Evolutionary conservation across 2,329 filamentous ascomycete genomes (phyloP).

Genomic region (Pyricularia grisea): DNA sequence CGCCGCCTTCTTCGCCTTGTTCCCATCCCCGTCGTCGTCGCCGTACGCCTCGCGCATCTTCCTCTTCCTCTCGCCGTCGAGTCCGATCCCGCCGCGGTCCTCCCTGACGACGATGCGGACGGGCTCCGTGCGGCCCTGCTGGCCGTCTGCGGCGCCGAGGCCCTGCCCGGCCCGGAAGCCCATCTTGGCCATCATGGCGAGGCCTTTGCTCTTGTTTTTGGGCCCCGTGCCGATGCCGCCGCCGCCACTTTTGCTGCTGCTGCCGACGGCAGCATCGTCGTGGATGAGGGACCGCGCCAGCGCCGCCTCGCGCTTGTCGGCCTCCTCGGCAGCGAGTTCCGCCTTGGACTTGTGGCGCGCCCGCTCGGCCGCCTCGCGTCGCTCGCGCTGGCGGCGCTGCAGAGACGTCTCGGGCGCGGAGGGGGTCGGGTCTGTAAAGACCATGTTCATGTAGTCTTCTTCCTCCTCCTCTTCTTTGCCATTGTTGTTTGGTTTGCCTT

Average conservation of each 20-base stretch:
- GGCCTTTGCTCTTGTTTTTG: conserved; percentile 64
- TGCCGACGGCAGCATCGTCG: conserved; percentile 28
- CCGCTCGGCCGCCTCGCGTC: conserved; percentile 58
- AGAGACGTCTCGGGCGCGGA: conserved; percentile 36
- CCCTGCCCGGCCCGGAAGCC: conserved; percentile 72
- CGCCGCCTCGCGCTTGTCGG: conserved; percentile 62
- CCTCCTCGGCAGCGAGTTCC: conserved; percentile 68
- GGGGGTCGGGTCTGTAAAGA: conserved; percentile 56
- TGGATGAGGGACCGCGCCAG: conserved; percentile 62
- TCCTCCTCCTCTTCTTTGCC: conserved; percentile 48
- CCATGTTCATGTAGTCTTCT: conserved; percentile 86
- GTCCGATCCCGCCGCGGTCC: conserved; percentile 71
- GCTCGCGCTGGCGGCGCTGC: conserved; percentile 42
- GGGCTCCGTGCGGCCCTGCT: conserved; percentile 44
- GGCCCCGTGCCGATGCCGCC: conserved; percentile 14
- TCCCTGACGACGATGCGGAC: conserved; percentile 70
- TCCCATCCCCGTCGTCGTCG: conserved; percentile 32
- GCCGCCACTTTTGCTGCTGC: not conserved
- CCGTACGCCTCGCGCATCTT: conserved; percentile 52
- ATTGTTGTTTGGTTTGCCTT: conserved; percentile 15
- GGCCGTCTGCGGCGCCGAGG: conserved; percentile 42
- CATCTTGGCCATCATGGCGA: conserved; percentile 95
- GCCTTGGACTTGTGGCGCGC: conserved; percentile 69
- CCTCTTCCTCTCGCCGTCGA: conserved; percentile 75
- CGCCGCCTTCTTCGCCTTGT: conserved; percentile 45